phyloP scores from a whole-genome alignment of 169 alveolate species.

The Besnoitia besnoiti region DNA sequence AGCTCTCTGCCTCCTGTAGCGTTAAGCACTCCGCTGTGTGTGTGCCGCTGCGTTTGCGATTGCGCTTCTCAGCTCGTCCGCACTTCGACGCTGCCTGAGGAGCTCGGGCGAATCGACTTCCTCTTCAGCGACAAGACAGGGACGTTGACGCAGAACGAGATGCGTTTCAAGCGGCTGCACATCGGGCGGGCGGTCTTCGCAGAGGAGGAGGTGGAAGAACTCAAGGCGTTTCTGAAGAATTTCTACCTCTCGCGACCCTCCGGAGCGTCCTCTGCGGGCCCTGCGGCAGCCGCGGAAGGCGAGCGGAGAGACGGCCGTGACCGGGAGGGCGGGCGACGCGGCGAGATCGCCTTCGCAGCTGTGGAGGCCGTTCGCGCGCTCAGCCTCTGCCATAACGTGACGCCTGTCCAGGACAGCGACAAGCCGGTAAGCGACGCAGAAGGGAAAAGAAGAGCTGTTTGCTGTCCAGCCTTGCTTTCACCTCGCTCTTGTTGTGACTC shows the following conservation, averaged over 20 bases:
- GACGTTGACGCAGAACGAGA: slow-evolving; percentile 88
- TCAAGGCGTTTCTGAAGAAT: background rate
- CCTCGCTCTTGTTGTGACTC: too few relatives aligned
- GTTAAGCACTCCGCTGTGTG: too few relatives aligned
- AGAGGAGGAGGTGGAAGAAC: slow-evolving; percentile 67
- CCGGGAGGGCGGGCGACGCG: background rate
- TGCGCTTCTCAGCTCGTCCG: slow-evolving; percentile 45
- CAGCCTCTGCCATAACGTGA: slow-evolving; percentile 92
- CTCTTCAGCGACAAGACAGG: slow-evolving; percentile 93
- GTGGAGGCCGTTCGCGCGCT: slow-evolving; percentile 84
- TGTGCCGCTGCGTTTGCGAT: too few relatives aligned
- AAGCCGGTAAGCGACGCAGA: background rate
- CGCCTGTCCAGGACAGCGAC: slow-evolving; percentile 80
- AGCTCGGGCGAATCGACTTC: slow-evolving; percentile 82
- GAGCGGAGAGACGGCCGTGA: background rate
- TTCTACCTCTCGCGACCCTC: background rate
- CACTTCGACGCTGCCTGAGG: slow-evolving; percentile 87
- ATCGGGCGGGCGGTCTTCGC: slow-evolving; percentile 79
- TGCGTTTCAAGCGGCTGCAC: slow-evolving; percentile 83
- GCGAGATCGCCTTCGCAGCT: background rate
- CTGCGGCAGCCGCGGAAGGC: background rate
- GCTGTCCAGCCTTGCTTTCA: too few relatives aligned
- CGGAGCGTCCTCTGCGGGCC: background rate
- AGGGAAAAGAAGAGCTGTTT: background rate
- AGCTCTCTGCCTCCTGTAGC: too few relatives aligned